These are phyloP conservation scores for Diphasiastrum complanatum DNA, from an alignment of 83 land plant genomes.

Conservation along the genomic window DNA sequence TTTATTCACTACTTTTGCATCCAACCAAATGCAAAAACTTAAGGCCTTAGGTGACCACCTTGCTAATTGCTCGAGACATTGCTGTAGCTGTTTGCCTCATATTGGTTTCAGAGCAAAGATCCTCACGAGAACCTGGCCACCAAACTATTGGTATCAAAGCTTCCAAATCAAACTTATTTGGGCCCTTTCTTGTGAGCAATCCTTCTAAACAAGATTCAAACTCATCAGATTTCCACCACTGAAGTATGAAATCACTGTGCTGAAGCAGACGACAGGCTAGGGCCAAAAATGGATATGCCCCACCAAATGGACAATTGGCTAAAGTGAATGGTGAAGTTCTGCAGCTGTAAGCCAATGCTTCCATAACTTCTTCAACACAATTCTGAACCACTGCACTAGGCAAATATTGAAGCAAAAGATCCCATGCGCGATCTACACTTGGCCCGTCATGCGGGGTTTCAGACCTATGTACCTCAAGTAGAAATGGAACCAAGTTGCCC, in stretches of 20 bases:
- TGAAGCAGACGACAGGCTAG: conserved; percentile 68
- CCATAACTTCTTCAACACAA: conserved; percentile 43
- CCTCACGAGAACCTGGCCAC: conserved; percentile 94
- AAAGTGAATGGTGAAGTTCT: conserved; percentile 55
- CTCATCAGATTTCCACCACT: conserved; percentile 61
- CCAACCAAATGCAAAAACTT: not conserved
- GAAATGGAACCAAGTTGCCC: conserved; percentile 60
- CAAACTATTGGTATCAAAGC: conserved; percentile 74
- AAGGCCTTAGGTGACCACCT: conserved; percentile 36
- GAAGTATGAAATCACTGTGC: conserved; percentile 61
- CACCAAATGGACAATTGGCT: conserved; percentile 73
- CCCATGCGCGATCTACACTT: conserved; percentile 61
- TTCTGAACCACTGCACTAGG: conserved; percentile 18
- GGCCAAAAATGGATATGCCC: conserved; percentile 79
- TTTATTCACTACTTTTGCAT: not conserved
- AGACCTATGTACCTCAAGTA: conserved; percentile 50
- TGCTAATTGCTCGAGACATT: conserved; percentile 61
- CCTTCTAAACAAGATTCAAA: conserved; percentile 79
- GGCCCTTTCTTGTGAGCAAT: conserved; percentile 64
- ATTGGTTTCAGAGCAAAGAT: conserved; percentile 60
- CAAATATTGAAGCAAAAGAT: conserved; percentile 43
- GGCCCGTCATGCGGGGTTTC: conserved; percentile 70
- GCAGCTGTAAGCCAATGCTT: conserved; percentile 64
- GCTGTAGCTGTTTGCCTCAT: conserved; percentile 76
- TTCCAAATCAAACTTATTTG: conserved; percentile 80